Percentiles rank a stretch among this genome's conserved stretches.
phyloP scores from a whole-genome alignment of 345 rosid species.

The Sonneratia alba region DNA sequence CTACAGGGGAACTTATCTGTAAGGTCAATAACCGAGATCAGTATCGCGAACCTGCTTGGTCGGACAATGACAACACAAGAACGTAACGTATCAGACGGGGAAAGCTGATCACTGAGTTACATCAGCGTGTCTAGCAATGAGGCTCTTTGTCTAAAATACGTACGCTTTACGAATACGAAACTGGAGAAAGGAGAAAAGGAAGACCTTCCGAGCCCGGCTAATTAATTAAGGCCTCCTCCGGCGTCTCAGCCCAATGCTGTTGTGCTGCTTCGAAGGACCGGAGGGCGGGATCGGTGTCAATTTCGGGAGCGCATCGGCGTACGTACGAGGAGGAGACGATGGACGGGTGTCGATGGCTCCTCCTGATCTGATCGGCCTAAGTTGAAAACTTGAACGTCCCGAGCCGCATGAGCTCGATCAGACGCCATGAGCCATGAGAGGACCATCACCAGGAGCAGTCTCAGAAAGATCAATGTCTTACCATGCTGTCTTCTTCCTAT shows the following conservation, averaged over 20 bases:
- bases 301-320: constrained; percentile 42
- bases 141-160: too few species aligned
- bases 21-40: too few species aligned
- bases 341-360: constrained; percentile 4
- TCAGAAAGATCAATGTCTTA: neutral
- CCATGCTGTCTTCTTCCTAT: too few species aligned
- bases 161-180: too few species aligned
- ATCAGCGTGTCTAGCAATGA: too few species aligned
- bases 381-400: constrained; percentile 18
- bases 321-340: constrained; percentile 10
- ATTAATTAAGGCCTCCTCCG: neutral
- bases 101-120: too few species aligned
- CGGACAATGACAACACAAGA: too few species aligned
- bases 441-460: neutral
- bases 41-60: too few species aligned
- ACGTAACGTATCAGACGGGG: too few species aligned
- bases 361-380: constrained; percentile 8
- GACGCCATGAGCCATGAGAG: neutral
- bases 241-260: constrained; percentile 26
- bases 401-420: constrained; percentile 16
- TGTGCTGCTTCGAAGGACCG: constrained; percentile 61
- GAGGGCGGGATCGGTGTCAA: constrained; percentile 53
- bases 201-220: neutral
- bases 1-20: too few species aligned
- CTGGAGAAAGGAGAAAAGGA: too few species aligned